Conservation (phyloP, 2,329 filamentous ascomycete genomes). For the Fusarium transvaalense region DNA sequence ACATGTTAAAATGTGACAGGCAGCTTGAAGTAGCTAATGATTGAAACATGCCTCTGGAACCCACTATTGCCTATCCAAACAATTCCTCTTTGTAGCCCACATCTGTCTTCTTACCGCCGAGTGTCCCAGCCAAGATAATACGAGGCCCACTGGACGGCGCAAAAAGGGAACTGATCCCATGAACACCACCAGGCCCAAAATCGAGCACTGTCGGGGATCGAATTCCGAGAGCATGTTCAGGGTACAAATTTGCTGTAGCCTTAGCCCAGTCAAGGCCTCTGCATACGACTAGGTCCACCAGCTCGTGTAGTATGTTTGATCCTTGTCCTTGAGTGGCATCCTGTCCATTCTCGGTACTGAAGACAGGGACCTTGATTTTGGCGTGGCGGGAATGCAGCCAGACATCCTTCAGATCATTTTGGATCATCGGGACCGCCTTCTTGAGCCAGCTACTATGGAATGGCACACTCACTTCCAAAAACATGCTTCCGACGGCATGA, state of each 20-base stretch:
- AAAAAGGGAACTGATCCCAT: constrained; percentile 14
- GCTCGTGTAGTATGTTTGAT: neutral
- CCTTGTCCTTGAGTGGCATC: neutral
- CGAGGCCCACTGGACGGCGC: neutral
- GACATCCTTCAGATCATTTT: constrained; percentile 10
- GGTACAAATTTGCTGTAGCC: neutral
- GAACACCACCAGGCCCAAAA: constrained; percentile 19
- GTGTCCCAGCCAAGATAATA: constrained; percentile 11
- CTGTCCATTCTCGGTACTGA: constrained; percentile 15
- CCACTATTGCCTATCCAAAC: constrained; percentile 2
- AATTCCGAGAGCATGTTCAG: neutral
- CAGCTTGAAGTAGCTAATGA: no score
- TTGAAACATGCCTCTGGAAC: neutral
- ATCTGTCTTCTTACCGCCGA: neutral
- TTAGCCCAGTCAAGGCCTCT: constrained; percentile 16
- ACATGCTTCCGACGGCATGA: constrained; percentile 1
- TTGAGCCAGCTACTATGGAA: constrained; percentile 20
- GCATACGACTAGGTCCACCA: constrained; percentile 15
- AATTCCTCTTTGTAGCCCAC: constrained; percentile 17
- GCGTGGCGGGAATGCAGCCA: neutral
- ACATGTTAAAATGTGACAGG: no score
- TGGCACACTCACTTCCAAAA: constrained; percentile 23
- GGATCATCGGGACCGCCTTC: constrained; percentile 13
- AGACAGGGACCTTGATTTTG: constrained; percentile 2
- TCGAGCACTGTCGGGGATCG: constrained; percentile 1